Conservation (phyloP, 2,329 filamentous ascomycete genomes). For the Fusarium aywerte region DNA sequence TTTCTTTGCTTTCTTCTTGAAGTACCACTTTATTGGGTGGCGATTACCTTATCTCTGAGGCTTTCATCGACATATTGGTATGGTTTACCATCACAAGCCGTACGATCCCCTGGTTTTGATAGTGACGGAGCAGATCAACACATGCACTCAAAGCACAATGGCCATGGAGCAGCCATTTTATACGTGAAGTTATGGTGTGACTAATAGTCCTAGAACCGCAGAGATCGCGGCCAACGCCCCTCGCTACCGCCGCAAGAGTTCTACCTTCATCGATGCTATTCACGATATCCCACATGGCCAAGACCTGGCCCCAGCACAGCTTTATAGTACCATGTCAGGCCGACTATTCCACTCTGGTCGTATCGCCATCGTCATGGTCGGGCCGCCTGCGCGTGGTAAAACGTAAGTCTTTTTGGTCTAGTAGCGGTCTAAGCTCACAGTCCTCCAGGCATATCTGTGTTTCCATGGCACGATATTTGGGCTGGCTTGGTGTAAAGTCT, state of each 20-base stretch:
- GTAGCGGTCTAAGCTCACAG: slow-evolving; percentile 29
- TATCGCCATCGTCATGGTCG: slow-evolving; percentile 97
- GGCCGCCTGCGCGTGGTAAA: slow-evolving; percentile 93
- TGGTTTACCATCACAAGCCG: not conserved
- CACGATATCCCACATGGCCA: slow-evolving; percentile 87
- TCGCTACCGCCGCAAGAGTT: slow-evolving; percentile 90
- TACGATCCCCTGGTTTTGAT: not conserved
- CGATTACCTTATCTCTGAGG: not conserved
- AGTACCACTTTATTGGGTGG: not conserved
- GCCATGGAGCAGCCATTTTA: not conserved
- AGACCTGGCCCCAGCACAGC: slow-evolving; percentile 90
- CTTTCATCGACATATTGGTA: not conserved
- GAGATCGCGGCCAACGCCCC: slow-evolving; percentile 92
- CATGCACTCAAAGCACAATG: not conserved
- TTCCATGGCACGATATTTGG: slow-evolving; percentile 90
- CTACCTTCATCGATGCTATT: slow-evolving; percentile 96
- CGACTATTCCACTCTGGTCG: slow-evolving; percentile 96
- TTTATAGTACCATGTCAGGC: slow-evolving; percentile 98
- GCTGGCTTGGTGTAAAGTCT: slow-evolving; percentile 98
- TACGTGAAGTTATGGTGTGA: not conserved
- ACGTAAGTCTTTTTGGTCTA: slow-evolving; percentile 67
- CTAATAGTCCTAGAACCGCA: slow-evolving; percentile 72
- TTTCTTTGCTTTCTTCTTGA: not conserved
- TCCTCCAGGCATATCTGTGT: slow-evolving; percentile 85
- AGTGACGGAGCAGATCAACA: not conserved